Percentiles rank a stretch among this genome's conserved stretches.
Evolutionary conservation across 2,329 filamentous ascomycete genomes (phyloP).

Genomic region (Aspergillus pseudotamarii): DNA sequence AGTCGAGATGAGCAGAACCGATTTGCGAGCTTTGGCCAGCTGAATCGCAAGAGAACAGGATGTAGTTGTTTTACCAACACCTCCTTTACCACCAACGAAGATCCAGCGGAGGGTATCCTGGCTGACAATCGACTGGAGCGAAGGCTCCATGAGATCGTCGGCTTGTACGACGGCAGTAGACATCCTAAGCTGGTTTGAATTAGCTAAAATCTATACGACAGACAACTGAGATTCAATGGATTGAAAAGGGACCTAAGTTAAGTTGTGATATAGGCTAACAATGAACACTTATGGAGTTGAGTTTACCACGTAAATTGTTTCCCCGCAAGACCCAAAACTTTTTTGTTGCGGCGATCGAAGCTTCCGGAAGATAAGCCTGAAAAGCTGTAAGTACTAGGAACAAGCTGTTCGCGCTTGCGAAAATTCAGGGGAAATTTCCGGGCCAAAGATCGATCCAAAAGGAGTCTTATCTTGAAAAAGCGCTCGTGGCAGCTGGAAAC

Average conservation of each 20-base stretch:
- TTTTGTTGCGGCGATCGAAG: slow-evolving; percentile 27
- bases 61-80: slow-evolving; percentile 98
- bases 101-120: slow-evolving; percentile 97
- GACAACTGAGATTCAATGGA: background rate
- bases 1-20: slow-evolving; percentile 95
- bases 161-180: slow-evolving; percentile 47
- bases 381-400: background rate
- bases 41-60: slow-evolving; percentile 98
- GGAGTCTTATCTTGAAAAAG: background rate
- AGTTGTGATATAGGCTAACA: background rate
- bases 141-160: slow-evolving; percentile 83
- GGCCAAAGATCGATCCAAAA: background rate
- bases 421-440: background rate
- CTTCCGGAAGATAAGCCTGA: slow-evolving; percentile 31
- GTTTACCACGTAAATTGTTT: slow-evolving; percentile 15
- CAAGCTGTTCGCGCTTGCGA: background rate
- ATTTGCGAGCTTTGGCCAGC: slow-evolving; percentile 90
- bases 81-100: slow-evolving; percentile 97
- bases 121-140: slow-evolving; percentile 90
- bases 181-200: slow-evolving; percentile 30
- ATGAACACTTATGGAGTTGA: background rate
- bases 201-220: background rate
- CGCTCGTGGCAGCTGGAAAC: background rate
- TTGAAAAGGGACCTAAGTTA: background rate
- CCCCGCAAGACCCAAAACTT: slow-evolving; percentile 14